Evolutionary conservation across 208 protist genomes (phyloP), one percentile per base, ranked within the genome.

Genomic region (Leishmania arabica): DNA sequence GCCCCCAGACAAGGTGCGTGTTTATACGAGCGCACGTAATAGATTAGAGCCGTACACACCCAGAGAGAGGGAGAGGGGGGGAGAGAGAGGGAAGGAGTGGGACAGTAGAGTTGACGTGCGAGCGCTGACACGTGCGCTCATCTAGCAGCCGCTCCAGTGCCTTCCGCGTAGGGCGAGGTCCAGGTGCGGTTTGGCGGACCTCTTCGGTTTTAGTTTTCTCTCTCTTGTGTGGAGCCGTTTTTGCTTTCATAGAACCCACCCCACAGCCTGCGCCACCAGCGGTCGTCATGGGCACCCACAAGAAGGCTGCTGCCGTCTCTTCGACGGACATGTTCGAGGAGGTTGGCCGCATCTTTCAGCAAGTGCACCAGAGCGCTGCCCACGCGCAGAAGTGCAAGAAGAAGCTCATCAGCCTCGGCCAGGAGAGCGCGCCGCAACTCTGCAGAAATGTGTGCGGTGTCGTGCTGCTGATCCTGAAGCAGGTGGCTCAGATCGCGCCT

Each of bases 351-450:
- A 70, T 94, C n/a, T 96, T 97, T 74, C 93, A 97, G 81, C 82
- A 91, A 17, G 89, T 97, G 60, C 95, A 96, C 70, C 86, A 90
- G 19, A 96, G 93, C 76, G 89, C 92, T 34, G 92, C 93, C 8
- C 89, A 97, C 77, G 84, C 86, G 70, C 88, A 92, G 62, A 82
- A 86, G 49, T 91, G 88, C 78, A 93, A 90, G 69, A 91, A 91
- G 53, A 86, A 91, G 11, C 56, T 97, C 51, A 51, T 95, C 31
- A 62, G 42, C 11, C 66, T 79, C 7, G 83, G 58, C n/a, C 47
- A 79, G 49, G 24, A 19, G 47, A 51, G 74, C 58, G 54, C 77
- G 3, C 24, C 72, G 42, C 78, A 78, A 42, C 64, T 84, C 13
- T 70, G 84, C 45, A 77, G 85, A 4, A 83, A 89, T 19, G 82